A percentile compares a stretch with the other conserved stretches of the same genome.
Conservation (phyloP, 2,329 filamentous ascomycete genomes). For the Colletotrichum spinosum region DNA sequence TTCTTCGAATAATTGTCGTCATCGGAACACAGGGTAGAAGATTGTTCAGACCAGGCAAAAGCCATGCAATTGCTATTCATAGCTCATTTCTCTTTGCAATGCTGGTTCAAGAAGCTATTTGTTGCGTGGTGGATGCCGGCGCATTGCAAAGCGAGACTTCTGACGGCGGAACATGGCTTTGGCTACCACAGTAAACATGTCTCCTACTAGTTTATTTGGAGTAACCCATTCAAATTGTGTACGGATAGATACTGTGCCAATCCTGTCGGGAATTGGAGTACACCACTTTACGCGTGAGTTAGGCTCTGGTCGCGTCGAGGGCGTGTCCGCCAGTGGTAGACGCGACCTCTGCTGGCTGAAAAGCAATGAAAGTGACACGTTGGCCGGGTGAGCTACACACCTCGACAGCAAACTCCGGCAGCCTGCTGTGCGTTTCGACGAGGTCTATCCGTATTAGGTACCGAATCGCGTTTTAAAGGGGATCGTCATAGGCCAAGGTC, state of each 20-base stretch:
- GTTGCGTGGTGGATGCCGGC: no score
- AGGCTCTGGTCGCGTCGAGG: constrained; percentile 9
- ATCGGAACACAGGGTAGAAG: no score
- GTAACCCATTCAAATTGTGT: neutral
- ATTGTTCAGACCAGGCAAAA: no score
- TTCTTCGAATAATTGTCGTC: neutral
- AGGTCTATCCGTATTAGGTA: constrained; percentile 11
- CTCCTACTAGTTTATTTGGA: no score
- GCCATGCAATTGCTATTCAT: no score
- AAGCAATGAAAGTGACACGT: constrained; percentile 30
- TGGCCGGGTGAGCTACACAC: constrained; percentile 26
- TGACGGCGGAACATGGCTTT: no score
- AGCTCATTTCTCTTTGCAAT: neutral
- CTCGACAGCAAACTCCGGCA: constrained; percentile 13
- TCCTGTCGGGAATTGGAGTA: neutral
- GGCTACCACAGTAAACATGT: no score
- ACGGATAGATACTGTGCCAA: neutral
- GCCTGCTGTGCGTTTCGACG: constrained; percentile 21
- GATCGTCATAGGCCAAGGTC: constrained; percentile 28
- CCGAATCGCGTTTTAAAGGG: constrained; percentile 22
- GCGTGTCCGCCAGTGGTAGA: constrained; percentile 27
- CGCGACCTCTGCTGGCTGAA: constrained; percentile 27
- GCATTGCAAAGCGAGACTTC: no score
- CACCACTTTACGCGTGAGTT: constrained; percentile 30
- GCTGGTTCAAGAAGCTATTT: neutral